Percentiles rank a stretch among this genome's conserved stretches.
phyloP scores from a whole-genome alignment of 2,329 filamentous ascomycete genomes.

The Phialocephala sp. region DNA sequence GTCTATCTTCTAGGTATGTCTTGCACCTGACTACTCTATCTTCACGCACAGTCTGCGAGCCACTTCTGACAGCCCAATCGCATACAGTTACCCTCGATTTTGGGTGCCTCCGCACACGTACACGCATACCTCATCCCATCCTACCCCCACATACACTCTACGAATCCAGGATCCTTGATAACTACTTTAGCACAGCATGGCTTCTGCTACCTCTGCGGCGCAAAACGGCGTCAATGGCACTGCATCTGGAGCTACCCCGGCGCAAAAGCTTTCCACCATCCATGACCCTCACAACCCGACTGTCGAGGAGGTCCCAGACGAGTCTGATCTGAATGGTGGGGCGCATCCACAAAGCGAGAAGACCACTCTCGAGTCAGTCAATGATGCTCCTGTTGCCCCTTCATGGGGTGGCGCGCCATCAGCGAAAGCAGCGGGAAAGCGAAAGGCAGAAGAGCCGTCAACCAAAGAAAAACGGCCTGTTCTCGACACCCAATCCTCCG shows the following conservation, averaged over 20 bases:
- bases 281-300: conserved; percentile 62
- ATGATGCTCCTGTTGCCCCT: conserved; percentile 51
- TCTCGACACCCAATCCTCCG: conserved; percentile 85
- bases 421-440: conserved; percentile 71
- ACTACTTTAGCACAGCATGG: conserved; percentile 31
- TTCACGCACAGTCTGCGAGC: not conserved
- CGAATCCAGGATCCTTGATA: not conserved
- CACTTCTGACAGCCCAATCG: conserved; percentile 14
- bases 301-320: conserved; percentile 82
- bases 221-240: conserved; percentile 35
- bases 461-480: conserved; percentile 46
- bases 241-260: conserved; percentile 33
- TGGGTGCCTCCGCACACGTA: conserved; percentile 1
- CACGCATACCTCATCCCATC: conserved; percentile 13
- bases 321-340: conserved; percentile 72
- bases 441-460: conserved; percentile 58
- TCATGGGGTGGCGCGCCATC: conserved; percentile 57
- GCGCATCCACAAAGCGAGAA: conserved; percentile 46
- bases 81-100: conserved; percentile 16
- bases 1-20: conserved; percentile 25
- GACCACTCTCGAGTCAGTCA: conserved; percentile 41
- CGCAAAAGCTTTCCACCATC: conserved; percentile 46
- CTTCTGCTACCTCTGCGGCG: conserved; percentile 33
- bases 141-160: conserved; percentile 2
- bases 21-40: not conserved